Conservation (phyloP, 2,329 filamentous ascomycete species). For the Colletotrichum orbiculare region DNA sequence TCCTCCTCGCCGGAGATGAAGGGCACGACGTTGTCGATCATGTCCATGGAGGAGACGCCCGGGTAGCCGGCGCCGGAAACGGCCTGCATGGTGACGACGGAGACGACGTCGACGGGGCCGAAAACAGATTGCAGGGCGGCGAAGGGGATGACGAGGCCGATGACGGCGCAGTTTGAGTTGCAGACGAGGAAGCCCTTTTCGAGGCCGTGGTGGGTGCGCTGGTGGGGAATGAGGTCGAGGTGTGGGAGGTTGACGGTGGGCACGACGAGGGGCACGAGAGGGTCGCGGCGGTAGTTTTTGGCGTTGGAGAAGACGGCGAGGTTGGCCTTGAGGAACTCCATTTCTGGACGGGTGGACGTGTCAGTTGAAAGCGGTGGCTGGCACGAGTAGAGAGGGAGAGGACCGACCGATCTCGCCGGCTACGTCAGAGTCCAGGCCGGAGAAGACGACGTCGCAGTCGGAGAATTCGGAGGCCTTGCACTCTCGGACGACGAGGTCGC, state of each 20-base stretch:
- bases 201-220: conserved; percentile 77
- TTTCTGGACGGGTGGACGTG: conserved; percentile 67
- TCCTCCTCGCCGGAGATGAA: conserved; percentile 95
- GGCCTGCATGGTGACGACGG: conserved; percentile 93
- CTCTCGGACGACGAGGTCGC: conserved; percentile 84
- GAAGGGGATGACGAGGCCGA: conserved; percentile 94
- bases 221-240: conserved; percentile 88
- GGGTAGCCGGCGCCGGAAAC: conserved; percentile 93
- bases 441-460: conserved; percentile 95
- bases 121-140: conserved; percentile 89
- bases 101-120: conserved; percentile 79
- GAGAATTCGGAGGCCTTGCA: conserved; percentile 85
- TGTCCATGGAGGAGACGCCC: conserved; percentile 92
- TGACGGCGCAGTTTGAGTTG: conserved; percentile 98
- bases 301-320: conserved; percentile 97
- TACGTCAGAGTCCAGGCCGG: conserved; percentile 90
- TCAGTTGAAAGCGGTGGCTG: conserved; percentile 1
- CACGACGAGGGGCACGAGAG: conserved; percentile 90
- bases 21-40: conserved; percentile 95
- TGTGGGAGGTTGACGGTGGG: conserved; percentile 94
- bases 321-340: conserved; percentile 88
- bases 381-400: not conserved
- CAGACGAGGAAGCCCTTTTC: conserved; percentile 93
- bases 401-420: conserved; percentile 87
- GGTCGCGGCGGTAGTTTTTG: conserved; percentile 94